These are phyloP conservation scores for Suillus sp. DNA, from an alignment of 768 basidiomycete species.

Conservation along the genomic window DNA sequence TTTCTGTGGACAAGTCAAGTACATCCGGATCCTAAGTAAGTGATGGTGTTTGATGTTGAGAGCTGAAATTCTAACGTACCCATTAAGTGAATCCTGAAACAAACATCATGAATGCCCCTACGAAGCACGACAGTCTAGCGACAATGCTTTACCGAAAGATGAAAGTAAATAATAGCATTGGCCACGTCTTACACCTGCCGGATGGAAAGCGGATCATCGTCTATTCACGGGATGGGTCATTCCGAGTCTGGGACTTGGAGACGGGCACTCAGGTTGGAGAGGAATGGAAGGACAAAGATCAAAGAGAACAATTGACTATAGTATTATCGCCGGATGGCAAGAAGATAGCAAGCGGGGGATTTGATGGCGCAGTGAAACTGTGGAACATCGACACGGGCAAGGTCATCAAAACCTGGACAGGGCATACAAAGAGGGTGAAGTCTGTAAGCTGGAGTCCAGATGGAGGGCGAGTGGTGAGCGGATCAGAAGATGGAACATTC, in stretches of 20 bases:
- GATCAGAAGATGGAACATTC: background rate
- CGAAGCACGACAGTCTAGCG: background rate
- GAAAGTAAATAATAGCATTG: background rate
- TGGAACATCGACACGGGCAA: background rate
- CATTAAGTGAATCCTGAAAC: background rate
- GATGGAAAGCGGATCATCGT: background rate
- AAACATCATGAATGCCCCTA: background rate
- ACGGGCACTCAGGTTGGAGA: background rate
- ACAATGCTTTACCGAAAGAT: background rate
- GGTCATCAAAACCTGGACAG: background rate
- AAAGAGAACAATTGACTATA: background rate
- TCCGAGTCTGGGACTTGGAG: background rate
- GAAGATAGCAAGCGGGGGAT: background rate
- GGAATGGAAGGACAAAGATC: background rate
- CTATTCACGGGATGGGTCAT: background rate
- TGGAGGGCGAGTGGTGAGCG: background rate
- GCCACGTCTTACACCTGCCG: background rate
- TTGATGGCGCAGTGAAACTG: background rate
- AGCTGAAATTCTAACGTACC: background rate
- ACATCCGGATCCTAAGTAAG: background rate
- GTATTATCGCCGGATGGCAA: background rate
- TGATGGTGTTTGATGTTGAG: background rate
- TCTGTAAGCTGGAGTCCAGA: background rate
- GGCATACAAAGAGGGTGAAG: background rate
- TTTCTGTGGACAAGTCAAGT: background rate